Percentiles rank a stretch among this genome's conserved stretches.
phyloP scores from a whole-genome alignment of 1,139 yeast genomes.

The Blastobotrys ciferrii region DNA sequence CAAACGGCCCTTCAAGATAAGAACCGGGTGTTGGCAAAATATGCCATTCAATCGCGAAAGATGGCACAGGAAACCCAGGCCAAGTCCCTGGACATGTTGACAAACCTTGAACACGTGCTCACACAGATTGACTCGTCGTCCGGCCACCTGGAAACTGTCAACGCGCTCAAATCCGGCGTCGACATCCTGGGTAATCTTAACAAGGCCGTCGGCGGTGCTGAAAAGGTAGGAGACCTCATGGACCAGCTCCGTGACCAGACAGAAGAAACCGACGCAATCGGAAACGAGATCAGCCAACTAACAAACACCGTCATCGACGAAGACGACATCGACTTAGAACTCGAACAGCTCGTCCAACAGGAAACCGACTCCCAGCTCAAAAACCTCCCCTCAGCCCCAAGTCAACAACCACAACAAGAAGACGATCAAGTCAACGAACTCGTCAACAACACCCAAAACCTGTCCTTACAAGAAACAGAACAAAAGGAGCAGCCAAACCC shows the following conservation, averaged over 20 bases:
- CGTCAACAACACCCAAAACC: constrained; percentile 9
- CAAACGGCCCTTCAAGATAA: constrained; percentile 26
- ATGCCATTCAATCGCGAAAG: constrained; percentile 30
- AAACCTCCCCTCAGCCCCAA: constrained; percentile 10
- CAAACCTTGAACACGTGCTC: constrained; percentile 36
- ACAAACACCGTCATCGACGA: constrained; percentile 30
- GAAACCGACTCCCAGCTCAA: constrained; percentile 9
- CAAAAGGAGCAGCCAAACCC: neutral
- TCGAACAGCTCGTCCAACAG: constrained; percentile 25
- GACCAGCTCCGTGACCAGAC: constrained; percentile 37
- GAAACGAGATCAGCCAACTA: constrained; percentile 30
- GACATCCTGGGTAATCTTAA: constrained; percentile 34
- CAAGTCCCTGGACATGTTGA: constrained; percentile 31
- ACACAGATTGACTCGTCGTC: constrained; percentile 31
- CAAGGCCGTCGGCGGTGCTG: constrained; percentile 36
- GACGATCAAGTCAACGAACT: constrained; percentile 10
- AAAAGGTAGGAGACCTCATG: constrained; percentile 37
- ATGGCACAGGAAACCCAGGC: constrained; percentile 32
- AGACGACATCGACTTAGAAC: constrained; percentile 34
- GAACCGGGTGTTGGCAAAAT: constrained; percentile 31
- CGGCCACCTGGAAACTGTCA: constrained; percentile 29
- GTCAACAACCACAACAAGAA: neutral
- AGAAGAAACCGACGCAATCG: constrained; percentile 36
- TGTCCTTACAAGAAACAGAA: constrained; percentile 4
- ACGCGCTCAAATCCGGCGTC: constrained; percentile 35